Evolutionary conservation across 2,329 filamentous ascomycete species (phyloP), one percentile per base, ranked within the genome.

Genomic region (Myotisia sp.): DNA sequence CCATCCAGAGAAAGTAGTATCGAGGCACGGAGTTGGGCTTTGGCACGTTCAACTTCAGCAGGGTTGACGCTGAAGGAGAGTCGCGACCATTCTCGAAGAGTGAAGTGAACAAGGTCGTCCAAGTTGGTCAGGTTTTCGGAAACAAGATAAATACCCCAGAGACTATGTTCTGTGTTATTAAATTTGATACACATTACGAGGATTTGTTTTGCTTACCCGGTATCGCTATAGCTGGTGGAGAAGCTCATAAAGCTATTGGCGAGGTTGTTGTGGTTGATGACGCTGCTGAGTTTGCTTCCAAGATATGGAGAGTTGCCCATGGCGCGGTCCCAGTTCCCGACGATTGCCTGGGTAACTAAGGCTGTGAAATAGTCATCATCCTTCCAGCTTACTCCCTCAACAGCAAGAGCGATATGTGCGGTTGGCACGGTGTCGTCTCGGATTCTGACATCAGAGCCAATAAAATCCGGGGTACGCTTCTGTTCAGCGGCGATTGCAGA

Each of bases 231-330:
- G 71, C 84, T 93, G 48, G 90, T 98, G 47, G 86, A 94, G 70
- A 98, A 98, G 70, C 83, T 92, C 92, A 98, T 98, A 74, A 94
- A 98, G 75, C 86, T 94, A 71, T 93, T 98, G 63, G 90, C 90
- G 43, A 98, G 74, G 61, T 86, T 79, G 67, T 95, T 76, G 65
- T 92, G 78, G 71, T 92, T 82, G 48, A 98, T 79, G 54, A 90
- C 84, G 46, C 79, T 77, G 70, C 84, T 93, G 52, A 98, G 83
- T 74, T 92, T 94, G 81, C 85, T 93, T 53, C 92, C 90, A 56
- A 94, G 79, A 70, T 94, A 90, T 46, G 86, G 79, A 40, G 90
- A 90, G 64, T 90, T 93, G 56, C 92, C 90, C 76, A 95, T 87
- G 49, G 90, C 82, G 66, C 90, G 90, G 69, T 98, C 90, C 77